Evolutionary conservation across 805 yeast species (phyloP), one percentile per base, ranked within the genome.

Genomic region (Kregervanrija delftensis): DNA sequence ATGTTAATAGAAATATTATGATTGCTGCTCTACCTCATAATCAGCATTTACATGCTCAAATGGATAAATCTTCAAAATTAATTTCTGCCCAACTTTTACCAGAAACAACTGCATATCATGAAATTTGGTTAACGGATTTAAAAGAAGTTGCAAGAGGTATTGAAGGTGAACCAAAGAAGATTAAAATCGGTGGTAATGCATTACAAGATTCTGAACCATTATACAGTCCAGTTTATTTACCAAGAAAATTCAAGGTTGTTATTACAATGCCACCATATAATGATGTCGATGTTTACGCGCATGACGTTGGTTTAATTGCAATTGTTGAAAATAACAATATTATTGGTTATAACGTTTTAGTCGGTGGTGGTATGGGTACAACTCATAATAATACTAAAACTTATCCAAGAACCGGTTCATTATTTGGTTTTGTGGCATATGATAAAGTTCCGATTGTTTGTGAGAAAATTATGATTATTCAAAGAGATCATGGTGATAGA

Each of bases 311-410:
- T 54, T 73, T 91, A 54, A 78, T 91, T 63, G 89, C 96, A 31
- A 89, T 91, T 58, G 81, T 88, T 39, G 79, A 78, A 51, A 78
- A 77, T 54, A 74, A 81, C 57, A 73, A 77, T 14, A 77, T 84
- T 38, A 61, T 73, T 48, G 98, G 98, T 46, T 91, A 79, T 74
- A 91, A 91, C 59, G 79, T 91, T 43, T 76, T 85, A 49, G 96
- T 83, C 52, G 98, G 98, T 66, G 98, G 98, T 71, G 98, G 98
- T 74, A 91, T 91, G 98, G 98, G 98, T 58, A 79, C 95, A 36
- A 91, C 98, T 11, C 98, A 91, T 65, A 91, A 90, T 75, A 91
- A 91, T 72, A 84, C 83, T 60, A 91, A 91, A 74, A 91, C 98
- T 0, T 91, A 91, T 63, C 98, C 98, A 57, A 79, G 98, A 69